phyloP scores from a whole-genome alignment of 2,329 filamentous ascomycete genomes.

The Dothistroma pini region DNA sequence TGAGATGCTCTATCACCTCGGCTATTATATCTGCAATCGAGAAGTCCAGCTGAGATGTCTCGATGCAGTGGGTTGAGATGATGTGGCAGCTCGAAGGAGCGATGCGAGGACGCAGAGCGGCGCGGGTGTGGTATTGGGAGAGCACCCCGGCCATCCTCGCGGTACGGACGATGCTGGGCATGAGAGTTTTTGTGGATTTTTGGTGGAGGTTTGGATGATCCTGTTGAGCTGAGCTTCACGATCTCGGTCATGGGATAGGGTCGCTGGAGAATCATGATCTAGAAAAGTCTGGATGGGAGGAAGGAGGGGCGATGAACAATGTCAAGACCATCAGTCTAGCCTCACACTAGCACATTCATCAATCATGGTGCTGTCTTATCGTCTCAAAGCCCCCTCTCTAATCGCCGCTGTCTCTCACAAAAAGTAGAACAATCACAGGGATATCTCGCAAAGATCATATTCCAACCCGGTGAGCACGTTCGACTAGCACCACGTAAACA shows the following conservation, averaged over 20 bases:
- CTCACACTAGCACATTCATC: neutral
- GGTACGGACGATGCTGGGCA: neutral
- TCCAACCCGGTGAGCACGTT: neutral
- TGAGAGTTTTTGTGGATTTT: neutral
- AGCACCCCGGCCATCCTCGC: neutral
- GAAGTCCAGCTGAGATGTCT: neutral
- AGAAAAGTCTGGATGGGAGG: too few species aligned
- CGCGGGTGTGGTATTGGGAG: neutral
- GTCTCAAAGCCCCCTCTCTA: neutral
- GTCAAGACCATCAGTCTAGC: too few species aligned
- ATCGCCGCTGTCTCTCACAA: neutral
- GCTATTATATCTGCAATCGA: neutral
- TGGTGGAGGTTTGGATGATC: neutral
- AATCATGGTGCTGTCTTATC: neutral
- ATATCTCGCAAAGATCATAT: neutral
- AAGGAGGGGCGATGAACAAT: too few species aligned
- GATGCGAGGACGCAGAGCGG: neutral
- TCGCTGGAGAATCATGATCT: too few species aligned
- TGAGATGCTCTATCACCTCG: too few species aligned
- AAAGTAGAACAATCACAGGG: neutral
- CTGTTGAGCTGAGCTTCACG: too few species aligned
- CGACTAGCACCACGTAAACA: slow-evolving; percentile 89
- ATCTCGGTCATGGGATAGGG: too few species aligned
- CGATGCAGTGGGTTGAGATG: neutral
- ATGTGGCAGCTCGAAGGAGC: neutral